phyloP scores from a whole-genome alignment of 108 stramenopile species.

The Cylindrotheca closterium region DNA sequence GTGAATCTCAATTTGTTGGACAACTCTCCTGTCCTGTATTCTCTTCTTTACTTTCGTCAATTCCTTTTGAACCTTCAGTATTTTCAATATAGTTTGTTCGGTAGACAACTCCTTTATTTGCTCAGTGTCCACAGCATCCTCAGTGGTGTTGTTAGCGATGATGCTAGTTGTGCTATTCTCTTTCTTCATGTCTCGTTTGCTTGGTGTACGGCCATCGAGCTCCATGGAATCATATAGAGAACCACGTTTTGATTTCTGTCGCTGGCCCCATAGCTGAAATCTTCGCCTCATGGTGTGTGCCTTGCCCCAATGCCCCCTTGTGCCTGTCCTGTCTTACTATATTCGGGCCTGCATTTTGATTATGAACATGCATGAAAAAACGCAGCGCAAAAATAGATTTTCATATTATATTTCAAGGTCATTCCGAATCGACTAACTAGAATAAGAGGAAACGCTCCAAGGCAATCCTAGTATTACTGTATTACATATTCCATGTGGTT shows the following conservation, averaged over 20 bases:
- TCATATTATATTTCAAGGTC: not conserved
- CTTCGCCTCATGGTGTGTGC: not conserved
- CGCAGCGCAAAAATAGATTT: no score
- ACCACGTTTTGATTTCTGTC: not conserved
- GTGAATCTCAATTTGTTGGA: not conserved
- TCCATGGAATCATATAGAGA: not conserved
- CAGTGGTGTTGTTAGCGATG: not conserved
- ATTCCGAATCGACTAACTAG: not conserved
- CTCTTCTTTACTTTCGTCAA: not conserved
- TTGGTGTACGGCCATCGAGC: no score
- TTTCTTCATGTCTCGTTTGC: no score
- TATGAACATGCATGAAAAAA: no score
- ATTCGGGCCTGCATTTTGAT: not conserved
- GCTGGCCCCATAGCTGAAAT: not conserved
- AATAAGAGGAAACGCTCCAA: no score
- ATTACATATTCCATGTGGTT: no score
- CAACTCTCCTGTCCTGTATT: not conserved
- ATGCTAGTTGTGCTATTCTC: not conserved
- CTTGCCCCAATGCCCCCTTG: not conserved
- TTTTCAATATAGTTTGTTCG: not conserved
- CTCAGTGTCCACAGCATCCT: not conserved
- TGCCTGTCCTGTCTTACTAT: not conserved
- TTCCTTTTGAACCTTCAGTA: not conserved
- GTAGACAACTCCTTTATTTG: not conserved
- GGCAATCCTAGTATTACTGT: no score